A percentile compares a stretch with the other conserved stretches of the same genome.
phyloP scores from a whole-genome alignment of 306 rosid species.

The Cyclanthera cordifolia region DNA sequence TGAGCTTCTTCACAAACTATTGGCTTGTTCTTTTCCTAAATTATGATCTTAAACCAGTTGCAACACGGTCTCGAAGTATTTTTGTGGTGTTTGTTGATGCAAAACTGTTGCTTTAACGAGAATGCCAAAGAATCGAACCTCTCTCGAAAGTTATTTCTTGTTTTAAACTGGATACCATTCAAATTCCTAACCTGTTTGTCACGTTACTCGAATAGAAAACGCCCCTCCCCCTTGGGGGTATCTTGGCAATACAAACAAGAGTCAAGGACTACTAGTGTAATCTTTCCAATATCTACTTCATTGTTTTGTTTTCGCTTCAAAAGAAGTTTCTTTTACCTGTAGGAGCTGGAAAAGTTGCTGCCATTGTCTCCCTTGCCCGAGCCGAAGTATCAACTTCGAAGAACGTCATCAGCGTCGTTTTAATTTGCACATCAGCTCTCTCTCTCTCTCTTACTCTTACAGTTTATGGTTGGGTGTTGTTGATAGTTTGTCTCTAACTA shows the following conservation, averaged over 20 bases:
- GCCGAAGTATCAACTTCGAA: conserved; percentile 88
- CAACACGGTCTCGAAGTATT: too few relatives aligned
- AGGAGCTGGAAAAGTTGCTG: conserved; percentile 76
- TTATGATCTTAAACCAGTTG: background rate
- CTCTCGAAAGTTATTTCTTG: background rate
- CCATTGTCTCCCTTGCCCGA: conserved; percentile 54
- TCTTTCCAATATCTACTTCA: background rate
- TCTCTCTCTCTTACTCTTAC: background rate
- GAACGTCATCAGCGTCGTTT: conserved; percentile 65
- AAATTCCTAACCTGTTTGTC: background rate
- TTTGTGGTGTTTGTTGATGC: background rate
- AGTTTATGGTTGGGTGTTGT: background rate
- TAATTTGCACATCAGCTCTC: conserved; percentile 30
- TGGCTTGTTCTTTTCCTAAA: background rate
- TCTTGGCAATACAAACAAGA: background rate
- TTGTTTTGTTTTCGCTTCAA: background rate
- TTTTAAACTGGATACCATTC: background rate
- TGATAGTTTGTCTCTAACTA: conserved; percentile 10
- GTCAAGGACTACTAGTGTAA: background rate
- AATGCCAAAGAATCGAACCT: background rate
- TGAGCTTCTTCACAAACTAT: too few relatives aligned
- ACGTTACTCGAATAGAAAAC: background rate
- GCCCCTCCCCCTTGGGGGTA: background rate
- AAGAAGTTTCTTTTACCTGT: conserved; percentile 23
- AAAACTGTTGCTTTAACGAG: background rate